These are phyloP conservation scores for Tephrocybe rancida DNA, from an alignment of 768 basidiomycete species.

Conservation along the genomic window DNA sequence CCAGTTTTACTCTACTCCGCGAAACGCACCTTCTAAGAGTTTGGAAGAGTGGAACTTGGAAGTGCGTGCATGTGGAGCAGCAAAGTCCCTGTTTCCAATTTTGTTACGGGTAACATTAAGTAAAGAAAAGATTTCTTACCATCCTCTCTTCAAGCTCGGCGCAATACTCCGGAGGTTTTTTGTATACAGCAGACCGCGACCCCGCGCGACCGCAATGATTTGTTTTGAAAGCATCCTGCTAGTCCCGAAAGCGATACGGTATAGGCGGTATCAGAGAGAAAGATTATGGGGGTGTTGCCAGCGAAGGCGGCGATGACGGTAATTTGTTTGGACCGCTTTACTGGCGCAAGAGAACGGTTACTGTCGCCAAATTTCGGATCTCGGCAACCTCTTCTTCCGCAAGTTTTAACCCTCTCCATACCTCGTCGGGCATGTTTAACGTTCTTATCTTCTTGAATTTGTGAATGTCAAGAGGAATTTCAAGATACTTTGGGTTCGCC, in stretches of 20 bases:
- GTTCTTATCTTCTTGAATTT: background rate
- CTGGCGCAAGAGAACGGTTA: background rate
- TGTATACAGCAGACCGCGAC: conserved; percentile 50
- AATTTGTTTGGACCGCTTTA: conserved; percentile 23
- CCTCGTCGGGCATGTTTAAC: background rate
- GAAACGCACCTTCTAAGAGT: conserved; percentile 63
- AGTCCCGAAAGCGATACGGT: conserved; percentile 8
- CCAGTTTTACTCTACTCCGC: background rate
- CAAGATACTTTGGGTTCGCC: conserved; percentile 1
- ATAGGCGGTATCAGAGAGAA: conserved; percentile 1
- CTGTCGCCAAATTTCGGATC: conserved; percentile 17
- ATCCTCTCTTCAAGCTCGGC: conserved; percentile 43
- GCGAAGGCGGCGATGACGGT: conserved; percentile 13
- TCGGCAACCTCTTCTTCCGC: conserved; percentile 3
- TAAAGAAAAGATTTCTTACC: conserved; percentile 36
- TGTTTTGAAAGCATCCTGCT: conserved; percentile 68
- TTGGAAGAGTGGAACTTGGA: conserved; percentile 73
- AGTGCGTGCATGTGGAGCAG: conserved; percentile 46
- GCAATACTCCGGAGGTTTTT: conserved; percentile 33
- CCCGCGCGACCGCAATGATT: conserved; percentile 64
- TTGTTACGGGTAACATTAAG: conserved; percentile 13
- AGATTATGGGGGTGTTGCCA: conserved; percentile 3
- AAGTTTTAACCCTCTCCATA: conserved; percentile 1
- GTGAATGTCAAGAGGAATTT: background rate
- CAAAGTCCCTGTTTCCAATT: conserved; percentile 40